phyloP scores from a whole-genome alignment of 495 filamentous ascomycete species.

The Penicillium pulvis region DNA sequence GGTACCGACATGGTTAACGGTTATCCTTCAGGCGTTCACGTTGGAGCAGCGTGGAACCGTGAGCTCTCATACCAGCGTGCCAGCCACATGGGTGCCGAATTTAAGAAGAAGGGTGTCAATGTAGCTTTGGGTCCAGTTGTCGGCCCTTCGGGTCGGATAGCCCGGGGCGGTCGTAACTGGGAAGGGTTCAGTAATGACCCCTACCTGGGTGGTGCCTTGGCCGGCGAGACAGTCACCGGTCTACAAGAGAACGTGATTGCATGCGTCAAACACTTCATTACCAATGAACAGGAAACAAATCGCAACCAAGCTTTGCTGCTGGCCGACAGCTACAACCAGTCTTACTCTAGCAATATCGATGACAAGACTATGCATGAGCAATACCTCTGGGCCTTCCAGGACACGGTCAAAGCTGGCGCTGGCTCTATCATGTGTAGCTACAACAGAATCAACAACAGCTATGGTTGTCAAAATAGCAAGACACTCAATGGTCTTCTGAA shows the following conservation, averaged over 20 bases:
- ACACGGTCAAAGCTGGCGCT: conserved; percentile 53
- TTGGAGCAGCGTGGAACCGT: neutral
- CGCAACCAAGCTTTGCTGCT: conserved; percentile 37
- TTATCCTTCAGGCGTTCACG: neutral
- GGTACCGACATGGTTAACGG: neutral
- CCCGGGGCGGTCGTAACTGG: conserved; percentile 82
- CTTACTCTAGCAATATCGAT: conserved; percentile 61
- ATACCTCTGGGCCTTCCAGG: conserved; percentile 66
- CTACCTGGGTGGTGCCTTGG: conserved; percentile 62
- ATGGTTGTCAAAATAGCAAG: conserved; percentile 67
- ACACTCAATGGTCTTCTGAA: conserved; percentile 60
- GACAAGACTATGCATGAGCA: conserved; percentile 72
- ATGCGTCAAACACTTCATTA: conserved; percentile 73
- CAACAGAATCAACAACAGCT: conserved; percentile 66
- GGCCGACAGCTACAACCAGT: conserved; percentile 45
- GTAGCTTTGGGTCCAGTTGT: conserved; percentile 63
- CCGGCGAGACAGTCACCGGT: conserved; percentile 61
- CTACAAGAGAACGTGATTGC: conserved; percentile 67
- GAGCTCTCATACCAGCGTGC: neutral
- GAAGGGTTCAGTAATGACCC: conserved; percentile 78
- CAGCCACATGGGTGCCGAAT: conserved; percentile 39
- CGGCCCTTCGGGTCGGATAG: conserved; percentile 72
- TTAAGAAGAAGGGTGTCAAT: conserved; percentile 55
- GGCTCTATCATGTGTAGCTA: conserved; percentile 62
- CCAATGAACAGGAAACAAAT: conserved; percentile 85